Base-by-base conservation (phyloP, 2,329 filamentous ascomycete species). In the Mycosphaerella sp. region DNA sequence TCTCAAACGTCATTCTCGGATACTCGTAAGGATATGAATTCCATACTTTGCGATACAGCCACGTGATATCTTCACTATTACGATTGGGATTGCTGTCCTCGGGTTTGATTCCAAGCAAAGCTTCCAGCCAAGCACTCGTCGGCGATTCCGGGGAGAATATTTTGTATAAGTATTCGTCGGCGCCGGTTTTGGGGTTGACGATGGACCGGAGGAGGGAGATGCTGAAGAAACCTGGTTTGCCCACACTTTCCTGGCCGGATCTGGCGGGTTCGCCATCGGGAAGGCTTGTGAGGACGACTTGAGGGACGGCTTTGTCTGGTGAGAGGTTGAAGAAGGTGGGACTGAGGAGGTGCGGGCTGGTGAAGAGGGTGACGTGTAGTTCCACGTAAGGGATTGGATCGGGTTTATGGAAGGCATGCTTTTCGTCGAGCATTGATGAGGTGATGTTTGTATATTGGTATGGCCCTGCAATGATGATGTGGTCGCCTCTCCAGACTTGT, bases 351-450 rank as follows among this genome's bases (percentile, higher is more conserved):
- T 84, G 81, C 0, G 88, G 83, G 0, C 89, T 88, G 0, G 91
- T 78, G 65, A 98, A 92, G 0, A 97, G 80, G 0, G 92, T 97
- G 49, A 96, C 92, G 66, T 97, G 86, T 0, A 97, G 79, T 45
- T 81, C 80, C 2, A 89, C 87, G 68, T 96, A 98, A 0, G 89
- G 87, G n/a, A 96, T 84, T 44, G 80, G 70, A 60, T 93, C 86
- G 1, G 95, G 89, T 3, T 73, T 70, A 26, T 9, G 41, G 12
- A 51, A 51, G 6, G 44, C n/a, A 14, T 26, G 17, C 43, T 46
- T 32, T 4, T 14, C 23, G 8, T 45, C 21, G 43, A 26, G 23
- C 31, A 38, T 6, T 12, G 39, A 17, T 11, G 51, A 26, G 2
- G 45, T 45, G 17, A 56, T 39, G 45, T 56, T 47, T 9, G 49